A percentile compares a stretch with the other conserved stretches of the same genome.
Evolutionary conservation across 2,329 filamentous ascomycete species (phyloP).

Genomic region (Teratosphaeria nubilosa): DNA sequence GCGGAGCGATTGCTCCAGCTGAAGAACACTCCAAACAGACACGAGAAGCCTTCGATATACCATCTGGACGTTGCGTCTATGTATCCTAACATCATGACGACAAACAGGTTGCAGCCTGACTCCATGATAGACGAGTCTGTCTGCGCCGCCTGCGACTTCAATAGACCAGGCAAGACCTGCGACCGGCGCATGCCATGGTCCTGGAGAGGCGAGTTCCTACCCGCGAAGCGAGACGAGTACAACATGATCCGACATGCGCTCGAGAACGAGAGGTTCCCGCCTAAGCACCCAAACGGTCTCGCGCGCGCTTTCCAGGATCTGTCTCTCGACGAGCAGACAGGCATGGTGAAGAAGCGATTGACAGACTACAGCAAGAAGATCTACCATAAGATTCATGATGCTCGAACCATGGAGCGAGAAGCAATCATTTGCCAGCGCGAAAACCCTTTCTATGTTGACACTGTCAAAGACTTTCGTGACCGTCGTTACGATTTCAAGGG

Average conservation of each 20-base stretch:
- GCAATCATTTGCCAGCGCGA: constrained; percentile 97
- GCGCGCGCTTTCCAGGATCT: constrained; percentile 71
- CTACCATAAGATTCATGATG: constrained; percentile 97
- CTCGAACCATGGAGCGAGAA: constrained; percentile 82
- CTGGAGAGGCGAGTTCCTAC: constrained; percentile 95
- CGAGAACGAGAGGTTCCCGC: constrained; percentile 83
- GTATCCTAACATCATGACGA: constrained; percentile 99
- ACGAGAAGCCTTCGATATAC: constrained; percentile 84
- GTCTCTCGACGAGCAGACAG: constrained; percentile 69
- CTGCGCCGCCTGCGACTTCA: constrained; percentile 97
- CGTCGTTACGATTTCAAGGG: constrained; percentile 98
- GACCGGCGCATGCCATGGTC: constrained; percentile 92
- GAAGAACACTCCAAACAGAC: constrained; percentile 72
- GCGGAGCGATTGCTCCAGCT: constrained; percentile 57
- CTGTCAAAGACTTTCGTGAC: constrained; percentile 90
- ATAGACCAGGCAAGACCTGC: constrained; percentile 91
- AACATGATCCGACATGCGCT: constrained; percentile 95
- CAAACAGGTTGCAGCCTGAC: constrained; percentile 90
- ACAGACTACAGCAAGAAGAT: constrained; percentile 96
- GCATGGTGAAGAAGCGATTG: constrained; percentile 71
- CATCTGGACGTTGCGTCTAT: constrained; percentile 98
- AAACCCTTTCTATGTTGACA: constrained; percentile 97
- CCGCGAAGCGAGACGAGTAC: constrained; percentile 94
- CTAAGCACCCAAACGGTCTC: constrained; percentile 59
- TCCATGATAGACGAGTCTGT: constrained; percentile 98